Conservation (phyloP, 768 basidiomycete species). For the Agrocybe pediades region DNA sequence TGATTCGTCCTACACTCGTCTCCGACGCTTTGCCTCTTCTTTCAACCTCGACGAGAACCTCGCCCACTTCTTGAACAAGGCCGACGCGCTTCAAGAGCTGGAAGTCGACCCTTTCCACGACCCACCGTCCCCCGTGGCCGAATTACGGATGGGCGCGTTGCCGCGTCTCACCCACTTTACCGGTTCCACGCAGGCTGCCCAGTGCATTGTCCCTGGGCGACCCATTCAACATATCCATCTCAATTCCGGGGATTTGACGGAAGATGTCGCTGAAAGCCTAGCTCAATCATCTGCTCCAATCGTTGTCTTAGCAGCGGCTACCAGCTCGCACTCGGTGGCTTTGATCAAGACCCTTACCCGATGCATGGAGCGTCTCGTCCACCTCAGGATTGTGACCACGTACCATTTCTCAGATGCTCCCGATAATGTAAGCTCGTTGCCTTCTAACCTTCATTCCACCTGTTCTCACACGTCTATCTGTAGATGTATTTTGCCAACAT, state of each 20-base stretch:
- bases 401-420: constrained; percentile 51
- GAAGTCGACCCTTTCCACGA: constrained; percentile 47
- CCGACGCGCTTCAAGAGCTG: constrained; percentile 57
- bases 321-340: constrained; percentile 56
- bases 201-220: constrained; percentile 61
- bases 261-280: constrained; percentile 54
- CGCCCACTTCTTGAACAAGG: constrained; percentile 56
- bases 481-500: constrained; percentile 69
- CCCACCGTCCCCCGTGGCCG: constrained; percentile 28
- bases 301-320: constrained; percentile 59
- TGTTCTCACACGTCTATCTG: constrained; percentile 23
- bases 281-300: constrained; percentile 52
- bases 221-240: constrained; percentile 68
- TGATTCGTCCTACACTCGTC: constrained; percentile 40
- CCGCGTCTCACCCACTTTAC: constrained; percentile 57
- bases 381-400: constrained; percentile 67
- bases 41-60: constrained; percentile 63
- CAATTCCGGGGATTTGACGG: constrained; percentile 58
- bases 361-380: constrained; percentile 61
- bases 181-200: constrained; percentile 59
- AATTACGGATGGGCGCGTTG: constrained; percentile 38
- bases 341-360: constrained; percentile 57
- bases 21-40: constrained; percentile 59
- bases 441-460: constrained; percentile 12
- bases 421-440: constrained; percentile 45